phyloP scores from a whole-genome alignment of 2,329 filamentous ascomycete species.

The Botrytis porri region DNA sequence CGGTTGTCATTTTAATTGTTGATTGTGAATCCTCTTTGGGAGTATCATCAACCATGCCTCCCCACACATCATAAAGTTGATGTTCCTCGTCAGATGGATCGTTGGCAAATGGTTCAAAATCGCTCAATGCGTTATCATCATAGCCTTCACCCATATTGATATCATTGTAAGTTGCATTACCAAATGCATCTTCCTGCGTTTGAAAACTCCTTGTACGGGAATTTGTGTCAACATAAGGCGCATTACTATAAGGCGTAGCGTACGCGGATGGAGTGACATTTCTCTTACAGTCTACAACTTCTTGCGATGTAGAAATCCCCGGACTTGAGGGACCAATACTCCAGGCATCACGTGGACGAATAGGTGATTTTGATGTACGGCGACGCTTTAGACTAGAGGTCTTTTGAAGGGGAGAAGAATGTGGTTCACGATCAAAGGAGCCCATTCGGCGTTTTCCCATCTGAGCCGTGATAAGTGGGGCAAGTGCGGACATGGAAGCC shows the following conservation, averaged over 20 bases:
- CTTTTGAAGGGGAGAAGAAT: slow-evolving; percentile 26
- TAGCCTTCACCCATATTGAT: slow-evolving; percentile 30
- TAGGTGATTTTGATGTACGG: slow-evolving; percentile 55
- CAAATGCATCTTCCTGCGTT: slow-evolving; percentile 24
- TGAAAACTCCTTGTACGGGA: slow-evolving; percentile 21
- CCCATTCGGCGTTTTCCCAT: slow-evolving; percentile 46
- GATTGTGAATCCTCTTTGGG: not conserved
- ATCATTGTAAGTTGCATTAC: slow-evolving; percentile 34
- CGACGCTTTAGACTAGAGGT: slow-evolving; percentile 31
- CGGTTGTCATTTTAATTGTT: slow-evolving; percentile 2
- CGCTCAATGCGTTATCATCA: slow-evolving; percentile 28
- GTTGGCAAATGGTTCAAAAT: slow-evolving; percentile 24
- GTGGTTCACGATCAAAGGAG: slow-evolving; percentile 41
- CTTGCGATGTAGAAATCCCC: slow-evolving; percentile 29
- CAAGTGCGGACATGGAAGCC: slow-evolving; percentile 49
- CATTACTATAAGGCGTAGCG: slow-evolving; percentile 70
- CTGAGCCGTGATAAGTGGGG: slow-evolving; percentile 41
- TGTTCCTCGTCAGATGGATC: not conserved
- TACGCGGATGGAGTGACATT: slow-evolving; percentile 65
- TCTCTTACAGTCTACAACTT: slow-evolving; percentile 32
- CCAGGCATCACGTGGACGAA: slow-evolving; percentile 51
- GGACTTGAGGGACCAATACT: slow-evolving; percentile 40
- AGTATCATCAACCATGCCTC: slow-evolving; percentile 19
- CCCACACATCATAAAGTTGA: slow-evolving; percentile 22
- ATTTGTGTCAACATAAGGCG: slow-evolving; percentile 39